phyloP scores from a whole-genome alignment of 306 rosid genomes.

The Cucumis cinereus region DNA sequence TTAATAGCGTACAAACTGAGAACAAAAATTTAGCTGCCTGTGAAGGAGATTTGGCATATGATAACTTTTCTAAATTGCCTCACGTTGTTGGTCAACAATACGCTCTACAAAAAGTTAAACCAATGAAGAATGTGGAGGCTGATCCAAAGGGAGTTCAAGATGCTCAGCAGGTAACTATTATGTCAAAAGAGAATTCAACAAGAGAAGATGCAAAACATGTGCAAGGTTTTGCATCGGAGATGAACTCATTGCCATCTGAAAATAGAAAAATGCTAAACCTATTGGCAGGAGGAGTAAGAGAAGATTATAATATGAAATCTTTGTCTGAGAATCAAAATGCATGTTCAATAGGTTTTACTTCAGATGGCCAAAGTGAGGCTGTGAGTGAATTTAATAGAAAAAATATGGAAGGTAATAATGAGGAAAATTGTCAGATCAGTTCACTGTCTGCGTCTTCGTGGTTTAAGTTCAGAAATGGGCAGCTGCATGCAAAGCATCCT shows the following conservation, averaged over 20 bases:
- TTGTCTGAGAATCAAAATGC: constrained; percentile 15
- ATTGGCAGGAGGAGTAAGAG: constrained; percentile 28
- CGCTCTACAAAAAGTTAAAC: constrained; percentile 18
- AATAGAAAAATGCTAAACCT: constrained; percentile 14
- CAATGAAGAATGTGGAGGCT: constrained; percentile 20
- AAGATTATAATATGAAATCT: constrained; percentile 14
- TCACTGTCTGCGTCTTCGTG: constrained; percentile 18
- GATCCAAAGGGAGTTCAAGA: constrained; percentile 21
- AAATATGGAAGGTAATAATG: constrained; percentile 11
- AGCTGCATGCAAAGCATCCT: constrained; percentile 12
- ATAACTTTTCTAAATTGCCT: constrained; percentile 16
- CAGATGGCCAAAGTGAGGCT: constrained; percentile 19
- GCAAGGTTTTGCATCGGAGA: constrained; percentile 14
- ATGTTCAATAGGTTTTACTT: constrained; percentile 16
- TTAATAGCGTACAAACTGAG: constrained; percentile 11
- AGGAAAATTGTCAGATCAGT: constrained; percentile 19
- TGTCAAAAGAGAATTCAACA: constrained; percentile 17
- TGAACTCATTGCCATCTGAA: constrained; percentile 9
- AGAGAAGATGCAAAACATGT: constrained; percentile 17
- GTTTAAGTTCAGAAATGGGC: constrained; percentile 36
- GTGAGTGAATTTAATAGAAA: constrained; percentile 19
- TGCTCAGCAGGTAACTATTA: constrained; percentile 12
- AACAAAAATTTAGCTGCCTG: constrained; percentile 14
- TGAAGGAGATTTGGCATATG: constrained; percentile 14
- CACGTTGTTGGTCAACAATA: constrained; percentile 16